These are phyloP conservation scores for Passalora sequoiae DNA, from an alignment of 2,329 filamentous ascomycete genomes.

Conservation along the genomic window DNA sequence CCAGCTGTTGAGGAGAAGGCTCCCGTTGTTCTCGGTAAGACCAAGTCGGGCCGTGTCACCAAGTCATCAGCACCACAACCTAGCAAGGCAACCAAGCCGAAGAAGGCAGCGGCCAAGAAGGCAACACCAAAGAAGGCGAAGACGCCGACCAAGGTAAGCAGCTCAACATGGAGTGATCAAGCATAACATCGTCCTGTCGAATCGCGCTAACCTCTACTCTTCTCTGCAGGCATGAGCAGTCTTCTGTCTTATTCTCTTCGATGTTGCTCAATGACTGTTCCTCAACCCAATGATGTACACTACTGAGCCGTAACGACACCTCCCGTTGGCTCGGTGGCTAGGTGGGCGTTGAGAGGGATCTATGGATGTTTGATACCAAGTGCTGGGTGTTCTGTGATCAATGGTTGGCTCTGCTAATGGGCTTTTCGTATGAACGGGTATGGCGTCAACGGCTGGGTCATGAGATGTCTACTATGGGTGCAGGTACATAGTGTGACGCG, in stretches of 20 bases:
- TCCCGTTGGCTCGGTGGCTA: neutral
- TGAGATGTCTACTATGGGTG: conserved; percentile 14
- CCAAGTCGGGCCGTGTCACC: conserved; percentile 78
- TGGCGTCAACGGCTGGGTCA: conserved; percentile 11
- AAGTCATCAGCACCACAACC: conserved; percentile 57
- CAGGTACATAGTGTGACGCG: conserved; percentile 14
- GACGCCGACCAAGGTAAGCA: conserved; percentile 32
- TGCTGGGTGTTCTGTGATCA: conserved; percentile 4
- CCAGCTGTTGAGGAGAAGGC: conserved; percentile 65
- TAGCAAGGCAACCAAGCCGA: conserved; percentile 44
- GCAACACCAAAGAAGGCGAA: conserved; percentile 46
- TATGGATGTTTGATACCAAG: conserved; percentile 7
- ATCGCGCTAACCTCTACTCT: no score
- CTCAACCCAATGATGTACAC: conserved; percentile 5
- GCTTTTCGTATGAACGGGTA: conserved; percentile 3
- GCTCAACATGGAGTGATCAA: no score
- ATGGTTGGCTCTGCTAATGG: conserved; percentile 9
- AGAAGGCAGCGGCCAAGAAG: conserved; percentile 37
- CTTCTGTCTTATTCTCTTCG: neutral
- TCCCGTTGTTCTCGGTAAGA: conserved; percentile 65
- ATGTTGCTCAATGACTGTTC: neutral
- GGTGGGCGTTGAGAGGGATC: conserved; percentile 7
- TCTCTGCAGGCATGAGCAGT: conserved; percentile 1
- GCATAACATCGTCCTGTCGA: no score
- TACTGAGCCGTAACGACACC: neutral